Conservation (phyloP, 495 filamentous ascomycete genomes). For the Filosporella fistucella region DNA sequence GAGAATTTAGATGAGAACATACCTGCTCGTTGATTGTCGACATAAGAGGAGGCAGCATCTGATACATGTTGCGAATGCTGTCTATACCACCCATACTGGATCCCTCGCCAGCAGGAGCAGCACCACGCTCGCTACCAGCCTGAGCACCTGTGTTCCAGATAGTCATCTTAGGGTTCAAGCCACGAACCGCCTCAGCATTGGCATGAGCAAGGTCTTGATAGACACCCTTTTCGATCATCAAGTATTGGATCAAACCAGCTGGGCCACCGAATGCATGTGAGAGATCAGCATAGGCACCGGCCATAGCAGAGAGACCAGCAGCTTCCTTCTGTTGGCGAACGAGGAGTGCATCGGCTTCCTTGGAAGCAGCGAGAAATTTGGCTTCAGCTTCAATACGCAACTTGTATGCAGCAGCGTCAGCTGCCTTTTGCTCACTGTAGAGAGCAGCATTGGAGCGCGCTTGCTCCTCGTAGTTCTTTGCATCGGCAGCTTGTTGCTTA, state of each 20-base stretch:
- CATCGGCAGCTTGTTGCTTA: constrained; percentile 70
- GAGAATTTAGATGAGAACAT: too few species aligned
- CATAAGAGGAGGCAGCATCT: constrained; percentile 73
- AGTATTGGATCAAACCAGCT: constrained; percentile 66
- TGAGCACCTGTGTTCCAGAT: constrained; percentile 73
- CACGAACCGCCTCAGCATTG: constrained; percentile 67
- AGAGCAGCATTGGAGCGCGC: constrained; percentile 48
- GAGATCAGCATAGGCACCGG: constrained; percentile 67
- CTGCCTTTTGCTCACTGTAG: constrained; percentile 30
- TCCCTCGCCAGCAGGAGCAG: constrained; percentile 26
- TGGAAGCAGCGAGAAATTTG: constrained; percentile 35
- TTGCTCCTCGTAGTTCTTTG: constrained; percentile 51
- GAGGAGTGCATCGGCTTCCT: constrained; percentile 59
- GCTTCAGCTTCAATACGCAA: constrained; percentile 31
- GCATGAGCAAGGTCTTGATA: constrained; percentile 62
- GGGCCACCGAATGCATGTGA: constrained; percentile 70
- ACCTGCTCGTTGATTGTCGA: constrained; percentile 81
- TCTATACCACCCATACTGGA: constrained; percentile 23
- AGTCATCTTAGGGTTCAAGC: constrained; percentile 81
- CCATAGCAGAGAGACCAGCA: constrained; percentile 68
- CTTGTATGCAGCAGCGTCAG: constrained; percentile 42
- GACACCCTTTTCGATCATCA: constrained; percentile 69
- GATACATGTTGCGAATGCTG: constrained; percentile 44
- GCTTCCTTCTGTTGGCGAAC: constrained; percentile 64
- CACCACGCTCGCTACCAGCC: constrained; percentile 26